Conservation (phyloP, 805 yeast genomes). For the Kuraishia cidri region DNA sequence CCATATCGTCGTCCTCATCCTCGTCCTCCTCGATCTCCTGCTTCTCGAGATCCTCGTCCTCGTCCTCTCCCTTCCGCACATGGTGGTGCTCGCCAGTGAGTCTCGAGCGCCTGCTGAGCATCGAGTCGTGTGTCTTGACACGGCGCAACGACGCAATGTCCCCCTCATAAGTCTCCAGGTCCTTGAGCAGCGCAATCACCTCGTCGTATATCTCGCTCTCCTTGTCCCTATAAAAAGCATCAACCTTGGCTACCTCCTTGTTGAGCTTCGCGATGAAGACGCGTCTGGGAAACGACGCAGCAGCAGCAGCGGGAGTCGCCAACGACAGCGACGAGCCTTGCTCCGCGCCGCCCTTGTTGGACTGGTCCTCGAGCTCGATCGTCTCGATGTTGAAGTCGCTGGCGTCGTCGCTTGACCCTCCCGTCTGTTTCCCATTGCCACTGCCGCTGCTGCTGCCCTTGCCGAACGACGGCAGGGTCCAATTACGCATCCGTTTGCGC, state of each 20-base stretch:
- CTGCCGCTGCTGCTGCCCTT: background rate
- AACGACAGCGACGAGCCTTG: background rate
- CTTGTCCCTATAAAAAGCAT: slow-evolving; percentile 6
- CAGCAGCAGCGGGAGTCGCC: background rate
- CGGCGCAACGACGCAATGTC: too few species aligned
- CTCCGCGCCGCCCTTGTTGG: too few species aligned
- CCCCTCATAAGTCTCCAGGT: slow-evolving; percentile 32
- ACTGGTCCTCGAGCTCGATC: too few species aligned
- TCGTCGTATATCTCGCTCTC: slow-evolving; percentile 27
- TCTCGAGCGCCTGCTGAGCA: slow-evolving; percentile 16
- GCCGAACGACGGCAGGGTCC: too few species aligned
- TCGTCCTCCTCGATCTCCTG: slow-evolving; percentile 29
- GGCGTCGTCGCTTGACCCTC: background rate
- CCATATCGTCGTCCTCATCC: slow-evolving; percentile 24
- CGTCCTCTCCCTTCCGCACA: slow-evolving; percentile 17
- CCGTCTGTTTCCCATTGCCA: background rate
- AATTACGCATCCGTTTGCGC: too few species aligned
- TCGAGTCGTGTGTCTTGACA: too few species aligned
- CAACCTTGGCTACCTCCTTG: slow-evolving; percentile 5
- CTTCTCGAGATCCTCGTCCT: too few species aligned
- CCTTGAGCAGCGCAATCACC: too few species aligned
- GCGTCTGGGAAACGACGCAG: too few species aligned
- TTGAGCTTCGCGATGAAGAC: slow-evolving; percentile 1
- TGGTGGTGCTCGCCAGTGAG: slow-evolving; percentile 3
- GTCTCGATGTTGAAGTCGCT: background rate